Base-by-base conservation (phyloP, 805 yeast genomes). In the Kodamaea kakaduensis region DNA sequence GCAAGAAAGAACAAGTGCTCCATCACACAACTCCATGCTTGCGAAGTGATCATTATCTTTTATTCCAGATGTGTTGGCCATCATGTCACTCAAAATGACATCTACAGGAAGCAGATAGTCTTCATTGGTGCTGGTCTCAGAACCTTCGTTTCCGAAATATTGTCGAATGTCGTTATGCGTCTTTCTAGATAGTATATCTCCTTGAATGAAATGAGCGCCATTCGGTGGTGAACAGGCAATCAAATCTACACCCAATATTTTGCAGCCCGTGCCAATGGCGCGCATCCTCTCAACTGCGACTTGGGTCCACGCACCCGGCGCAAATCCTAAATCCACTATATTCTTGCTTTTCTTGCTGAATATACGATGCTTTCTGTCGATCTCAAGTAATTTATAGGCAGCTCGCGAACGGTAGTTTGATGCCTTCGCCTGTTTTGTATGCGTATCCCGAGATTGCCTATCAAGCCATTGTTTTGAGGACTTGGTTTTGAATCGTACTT, bases 11-110 rank as follows among this genome's bases (percentile, higher is more conserved):
- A 85, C 69, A 34, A 93, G 57, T 0, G 95, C 96, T 0, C 96
- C 96, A 48, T 86, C 93, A 57, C 97, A 90, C 18, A 90, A 64
- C 52, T 89, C 89, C 85, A 93, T 82, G 42, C 96, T 87, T 46
- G 77, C 77, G 9, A 73, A 63, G 59, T 90, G 97, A 56, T 90
- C 98, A 44, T 77, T 75, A 25, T 83, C 78, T 7, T 80, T 75
- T 25, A 85, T 61, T 3, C 98, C 97, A 9, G 88, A 69, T 3
- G 97, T 86, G 53, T 90, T 90, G 31, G 87, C 84, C 84, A 90
- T 83, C 97, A 96, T 90, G 62, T 68, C 67, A 55, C 78, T 83
- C 31, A 95, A 78, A 37, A 73, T 74, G 26, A 66, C 46, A 40
- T 69, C 68, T 6, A 59, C 48, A 8, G 38, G 29, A 6, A 27